phyloP scores from a whole-genome alignment of 176 grass and related monocot genomes.

The Cenchrus fungigraminus region DNA sequence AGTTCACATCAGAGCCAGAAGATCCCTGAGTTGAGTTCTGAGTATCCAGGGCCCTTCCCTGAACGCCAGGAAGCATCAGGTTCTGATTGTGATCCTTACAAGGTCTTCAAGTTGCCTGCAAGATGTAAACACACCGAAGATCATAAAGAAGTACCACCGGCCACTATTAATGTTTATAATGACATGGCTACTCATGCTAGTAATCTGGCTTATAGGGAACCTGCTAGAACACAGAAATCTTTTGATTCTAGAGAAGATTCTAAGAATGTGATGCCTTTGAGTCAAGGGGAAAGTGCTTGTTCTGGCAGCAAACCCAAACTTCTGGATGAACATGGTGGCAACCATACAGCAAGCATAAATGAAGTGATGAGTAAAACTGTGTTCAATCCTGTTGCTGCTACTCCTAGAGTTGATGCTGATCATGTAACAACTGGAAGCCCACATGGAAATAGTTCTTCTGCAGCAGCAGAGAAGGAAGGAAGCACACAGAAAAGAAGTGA shows the following conservation, averaged over 20 bases:
- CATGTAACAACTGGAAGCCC: slow-evolving; percentile 25
- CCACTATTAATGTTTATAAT: neutral
- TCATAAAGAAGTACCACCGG: neutral
- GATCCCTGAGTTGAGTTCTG: slow-evolving; percentile 8
- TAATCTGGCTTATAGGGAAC: slow-evolving; percentile 28
- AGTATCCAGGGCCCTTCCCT: slow-evolving; percentile 3
- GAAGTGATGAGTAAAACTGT: slow-evolving; percentile 19
- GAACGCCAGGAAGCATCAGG: slow-evolving; percentile 10
- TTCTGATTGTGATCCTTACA: slow-evolving; percentile 35
- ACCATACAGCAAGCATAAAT: slow-evolving; percentile 16
- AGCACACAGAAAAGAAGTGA: slow-evolving; percentile 38
- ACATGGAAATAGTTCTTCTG: slow-evolving; percentile 40
- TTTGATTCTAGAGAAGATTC: slow-evolving; percentile 28
- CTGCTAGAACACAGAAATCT: neutral
- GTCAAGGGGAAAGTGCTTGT: slow-evolving; percentile 17
- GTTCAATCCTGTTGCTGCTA: slow-evolving; percentile 33
- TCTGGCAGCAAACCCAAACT: slow-evolving; percentile 1
- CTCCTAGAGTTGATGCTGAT: slow-evolving; percentile 24
- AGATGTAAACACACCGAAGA: slow-evolving; percentile 24
- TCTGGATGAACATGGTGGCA: slow-evolving; percentile 16
- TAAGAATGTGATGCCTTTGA: slow-evolving; percentile 23
- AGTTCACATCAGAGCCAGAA: slow-evolving; percentile 41
- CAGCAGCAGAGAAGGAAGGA: slow-evolving; percentile 42
- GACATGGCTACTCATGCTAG: slow-evolving; percentile 7
- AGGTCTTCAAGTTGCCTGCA: slow-evolving; percentile 14